Evolutionary conservation across 345 rosid species (phyloP), one percentile per base, ranked within the genome.

Genomic region (Populus simonii): DNA sequence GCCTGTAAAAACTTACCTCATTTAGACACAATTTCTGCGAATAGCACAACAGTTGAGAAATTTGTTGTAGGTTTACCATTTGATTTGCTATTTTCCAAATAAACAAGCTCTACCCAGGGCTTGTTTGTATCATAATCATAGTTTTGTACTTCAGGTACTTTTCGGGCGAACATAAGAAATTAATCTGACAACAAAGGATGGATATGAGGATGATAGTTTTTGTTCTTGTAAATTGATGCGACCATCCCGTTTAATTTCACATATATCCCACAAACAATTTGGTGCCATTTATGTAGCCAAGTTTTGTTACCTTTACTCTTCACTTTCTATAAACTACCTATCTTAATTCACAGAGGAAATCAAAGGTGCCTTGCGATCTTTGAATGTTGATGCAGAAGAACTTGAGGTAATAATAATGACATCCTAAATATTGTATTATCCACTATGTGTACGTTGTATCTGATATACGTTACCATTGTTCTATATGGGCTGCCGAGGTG

Each of bases 401-500:
- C 39, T 77, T 25, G 55, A 61, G 83, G 85, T 76, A 22, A 36
- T 23, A 23, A 41, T 12, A 41, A 41, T 41, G 45, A 10, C 45
- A 41, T 10, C 45, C 45, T 41, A 2, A 41, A 41, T 41, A 41
- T 9, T 41, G 45, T 41, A 41, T 41, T 41, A 2, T 41, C 45
- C 13, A 41, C 45, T 41, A 33, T 12, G 13, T 41, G 3, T 41
- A 9, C 45, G 2, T 41, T 41, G 45, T 41, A 27, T n/a, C 36
- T 22, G 31, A 22, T 63, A n/a, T 27, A 29, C 6, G 8, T 27
- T 12, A 10, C 16, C 27, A 8, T 27, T n/a, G 16, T 27, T 63
- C 31, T 23, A 0, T 66, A 39, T 53, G 81, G 85, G 87, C 55
- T 74, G 76, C 81, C 17, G 87, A 84, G 77, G 85, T 84, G 68